Conservation (phyloP, 164 flowering plant species). For the Nymphaea thermarum region DNA sequence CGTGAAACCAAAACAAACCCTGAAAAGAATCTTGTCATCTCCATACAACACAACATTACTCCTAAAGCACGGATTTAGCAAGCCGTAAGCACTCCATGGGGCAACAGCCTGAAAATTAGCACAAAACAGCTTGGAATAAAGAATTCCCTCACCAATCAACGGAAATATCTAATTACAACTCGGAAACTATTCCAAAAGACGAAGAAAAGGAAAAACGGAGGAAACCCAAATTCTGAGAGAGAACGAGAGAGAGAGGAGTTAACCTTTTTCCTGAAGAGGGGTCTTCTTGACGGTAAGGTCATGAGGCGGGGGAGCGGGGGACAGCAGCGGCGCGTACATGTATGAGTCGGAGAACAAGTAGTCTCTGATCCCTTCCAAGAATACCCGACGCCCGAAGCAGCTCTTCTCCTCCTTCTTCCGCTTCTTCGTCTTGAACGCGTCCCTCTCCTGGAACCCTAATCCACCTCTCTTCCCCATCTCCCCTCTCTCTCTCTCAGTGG, state of each 20-base stretch:
- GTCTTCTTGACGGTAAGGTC: neutral
- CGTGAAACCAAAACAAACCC: too few species aligned
- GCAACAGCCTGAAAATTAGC: too few species aligned
- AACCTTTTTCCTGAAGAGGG: neutral
- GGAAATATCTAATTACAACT: too few species aligned
- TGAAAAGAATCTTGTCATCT: too few species aligned
- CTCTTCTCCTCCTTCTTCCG: constrained; percentile 10
- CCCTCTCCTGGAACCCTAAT: neutral
- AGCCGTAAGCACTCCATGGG: too few species aligned
- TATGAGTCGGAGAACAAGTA: constrained; percentile 40
- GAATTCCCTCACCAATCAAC: too few species aligned
- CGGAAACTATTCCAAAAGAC: neutral
- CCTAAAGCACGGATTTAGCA: too few species aligned
- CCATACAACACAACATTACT: too few species aligned
- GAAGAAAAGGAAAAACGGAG: neutral
- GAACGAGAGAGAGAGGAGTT: neutral
- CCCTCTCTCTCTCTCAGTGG: neutral
- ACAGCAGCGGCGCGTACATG: constrained; percentile 35
- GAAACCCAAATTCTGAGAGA: neutral
- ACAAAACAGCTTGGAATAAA: too few species aligned
- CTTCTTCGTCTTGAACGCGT: neutral
- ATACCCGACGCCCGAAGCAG: constrained; percentile 8
- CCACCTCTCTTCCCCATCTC: neutral
- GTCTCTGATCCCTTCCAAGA: constrained; percentile 19
- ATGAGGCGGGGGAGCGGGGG: neutral